Base-by-base conservation (phyloP, 768 basidiomycete genomes). In the Phylloporus rhodoxanthus region DNA sequence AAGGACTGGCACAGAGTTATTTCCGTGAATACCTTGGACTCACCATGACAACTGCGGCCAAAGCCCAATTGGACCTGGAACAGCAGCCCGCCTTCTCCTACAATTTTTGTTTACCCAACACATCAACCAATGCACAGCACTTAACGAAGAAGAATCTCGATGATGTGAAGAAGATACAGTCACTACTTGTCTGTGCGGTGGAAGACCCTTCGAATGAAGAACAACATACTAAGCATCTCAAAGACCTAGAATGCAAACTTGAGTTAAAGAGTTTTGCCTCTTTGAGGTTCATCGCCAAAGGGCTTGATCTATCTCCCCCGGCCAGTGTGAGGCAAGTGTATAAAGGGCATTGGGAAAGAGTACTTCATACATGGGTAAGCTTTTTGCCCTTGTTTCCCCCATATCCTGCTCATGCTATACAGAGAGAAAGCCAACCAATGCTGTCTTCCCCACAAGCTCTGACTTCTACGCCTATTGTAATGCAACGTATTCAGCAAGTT, bases 1-100 rank as follows among this genome's bases (percentile, higher is more conserved):
- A 61, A 33, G 56, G 57, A 1, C 19, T 38, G 2, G 17, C 37
- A 20, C 37, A 38, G 10, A 19, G 8, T n/a, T n/a, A 38, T 17
- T 38, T 38, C 37, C 9, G 13, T 10, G 9, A 38, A 20, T 9
- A 38, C 11, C 37, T 38, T 2, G 20, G 37, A 20, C 37, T 38
- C 11, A 38, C 20, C 3, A 20, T 13, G 5, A 2, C 3, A 4
- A 10, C 4, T 38, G 37, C 37, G 15, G 5, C 33, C 33, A 34
- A 38, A 21, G 37, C 37, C 20, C 8, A 38, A 20, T 20, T 11
- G 8, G 9, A 38, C 13, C 4, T 17, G n/a, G 8, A 33, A 15
- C 32, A 33, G 14, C 19, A 17, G 19, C 37, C 37, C 11, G 20
- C 37, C 17, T 38, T 38, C 8, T 19, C 9, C 19, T 1, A 38